Evolutionary conservation across 2,329 filamentous ascomycete genomes (phyloP), one percentile per base, ranked within the genome.

Genomic region (Calonectria honghensis): DNA sequence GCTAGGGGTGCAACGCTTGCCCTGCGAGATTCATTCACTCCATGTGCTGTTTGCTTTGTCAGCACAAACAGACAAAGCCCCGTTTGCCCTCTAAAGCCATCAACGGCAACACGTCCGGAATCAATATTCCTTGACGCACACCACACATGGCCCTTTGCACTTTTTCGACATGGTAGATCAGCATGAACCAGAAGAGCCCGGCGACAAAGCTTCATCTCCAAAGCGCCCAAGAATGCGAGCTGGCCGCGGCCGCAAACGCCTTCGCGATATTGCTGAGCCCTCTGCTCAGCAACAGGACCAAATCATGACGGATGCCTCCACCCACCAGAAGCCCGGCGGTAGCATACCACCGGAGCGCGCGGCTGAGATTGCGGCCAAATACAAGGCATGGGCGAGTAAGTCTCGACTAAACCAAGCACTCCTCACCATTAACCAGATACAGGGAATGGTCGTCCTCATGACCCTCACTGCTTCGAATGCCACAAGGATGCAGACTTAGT

Each of bases 391-490:
- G 57, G 27, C 6, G 10, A 29, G 57, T 41, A 63, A 41, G 57
- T 39, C 24, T 39, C 35, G 5, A 18, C 14, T 4, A 13, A 41
- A 9, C 14, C 29, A 20, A 27, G 1, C 3, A 4, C 16, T 16
- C 20, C 11, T 11, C 32, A 1, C 35, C 14, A 16, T 20, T 63
- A 13, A 63, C 57, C 24, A 63, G 3, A 29, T 35, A 29, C 57
- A 63, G 57, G 4, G 10, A 27, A 63, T 2, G 57, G 57, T 24
- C 41, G 37, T 11, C 57, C 57, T 7, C 57, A 29, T 13, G 37
- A 63, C 24, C 24, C 57, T 18, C n/a, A 63, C 39, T 63, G 57
- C 27, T 41, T 63, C 29, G 24, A 63, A 31, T 63, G 57, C 57
- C 13, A 41, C 24, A 9, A 63, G 14, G 57, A 27, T 9, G 57